Conservation (phyloP, 306 rosid species). For the Hippophae gyantsensis region DNA sequence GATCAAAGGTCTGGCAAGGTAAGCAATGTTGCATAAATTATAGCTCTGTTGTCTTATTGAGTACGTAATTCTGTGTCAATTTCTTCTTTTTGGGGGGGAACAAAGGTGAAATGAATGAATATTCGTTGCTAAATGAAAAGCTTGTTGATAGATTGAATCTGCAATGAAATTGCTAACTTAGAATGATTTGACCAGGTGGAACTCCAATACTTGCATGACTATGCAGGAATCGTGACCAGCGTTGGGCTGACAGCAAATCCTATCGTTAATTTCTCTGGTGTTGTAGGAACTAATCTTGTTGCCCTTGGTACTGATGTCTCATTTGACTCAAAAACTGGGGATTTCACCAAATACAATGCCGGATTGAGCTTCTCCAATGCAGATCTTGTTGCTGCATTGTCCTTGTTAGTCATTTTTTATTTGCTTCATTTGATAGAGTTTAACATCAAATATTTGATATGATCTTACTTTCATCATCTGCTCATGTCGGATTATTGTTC, state of each 20-base stretch:
- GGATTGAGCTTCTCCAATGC: slow-evolving; percentile 58
- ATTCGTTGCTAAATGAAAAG: neutral
- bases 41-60: too few species aligned
- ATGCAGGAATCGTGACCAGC: slow-evolving; percentile 66
- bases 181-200: slow-evolving; percentile 48
- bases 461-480: too few species aligned
- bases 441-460: too few species aligned
- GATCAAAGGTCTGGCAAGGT: slow-evolving; percentile 96
- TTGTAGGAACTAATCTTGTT: slow-evolving; percentile 49
- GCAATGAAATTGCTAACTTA: neutral
- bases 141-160: neutral
- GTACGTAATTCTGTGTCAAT: neutral
- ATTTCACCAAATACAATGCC: slow-evolving; percentile 52
- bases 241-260: slow-evolving; percentile 87
- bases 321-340: slow-evolving; percentile 58
- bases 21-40: slow-evolving; percentile 8
- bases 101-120: neutral
- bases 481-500: too few species aligned
- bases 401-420: slow-evolving; percentile 41
- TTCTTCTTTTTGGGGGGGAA: neutral
- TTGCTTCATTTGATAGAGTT: neutral
- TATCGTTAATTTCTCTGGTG: slow-evolving; percentile 69
- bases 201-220: slow-evolving; percentile 72
- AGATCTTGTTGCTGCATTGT: slow-evolving; percentile 61
- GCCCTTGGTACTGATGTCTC: slow-evolving; percentile 73